These are phyloP conservation scores for Daldinia bambusicola DNA, from an alignment of 495 filamentous ascomycete genomes.

Conservation along the genomic window DNA sequence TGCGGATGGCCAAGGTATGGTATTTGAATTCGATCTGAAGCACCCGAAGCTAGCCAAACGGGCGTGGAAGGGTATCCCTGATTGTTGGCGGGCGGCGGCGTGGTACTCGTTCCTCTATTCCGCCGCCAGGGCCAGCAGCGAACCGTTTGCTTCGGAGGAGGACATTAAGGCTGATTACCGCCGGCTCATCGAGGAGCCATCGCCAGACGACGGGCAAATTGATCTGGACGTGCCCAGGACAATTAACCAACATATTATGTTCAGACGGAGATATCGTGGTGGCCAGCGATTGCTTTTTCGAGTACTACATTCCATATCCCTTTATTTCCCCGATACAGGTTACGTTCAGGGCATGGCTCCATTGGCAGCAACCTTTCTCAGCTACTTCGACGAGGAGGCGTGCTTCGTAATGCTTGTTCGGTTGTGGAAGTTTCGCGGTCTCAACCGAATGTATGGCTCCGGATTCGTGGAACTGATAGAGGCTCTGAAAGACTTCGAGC, in stretches of 20 bases:
- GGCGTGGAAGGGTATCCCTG: slow-evolving; percentile 98
- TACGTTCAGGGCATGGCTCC: slow-evolving; percentile 99
- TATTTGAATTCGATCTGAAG: slow-evolving; percentile 86
- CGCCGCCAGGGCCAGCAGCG: slow-evolving; percentile 73
- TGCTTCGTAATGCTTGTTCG: slow-evolving; percentile 95
- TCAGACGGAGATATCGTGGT: slow-evolving; percentile 87
- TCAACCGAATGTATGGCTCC: slow-evolving; percentile 83
- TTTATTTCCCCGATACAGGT: slow-evolving; percentile 90
- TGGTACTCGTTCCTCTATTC: slow-evolving; percentile 94
- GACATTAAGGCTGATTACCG: slow-evolving; percentile 76
- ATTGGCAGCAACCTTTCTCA: slow-evolving; percentile 89
- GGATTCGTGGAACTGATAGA: slow-evolving; percentile 91
- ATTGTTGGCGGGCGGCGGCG: slow-evolving; percentile 91
- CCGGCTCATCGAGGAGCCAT: slow-evolving; percentile 74
- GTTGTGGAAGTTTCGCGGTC: slow-evolving; percentile 86
- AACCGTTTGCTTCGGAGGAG: slow-evolving; percentile 68
- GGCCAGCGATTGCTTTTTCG: slow-evolving; percentile 93
- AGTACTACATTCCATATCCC: slow-evolving; percentile 87
- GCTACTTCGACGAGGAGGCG: slow-evolving; percentile 95
- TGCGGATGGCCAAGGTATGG: slow-evolving; percentile 78
- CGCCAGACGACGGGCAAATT: slow-evolving; percentile 94
- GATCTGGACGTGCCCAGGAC: slow-evolving; percentile 97
- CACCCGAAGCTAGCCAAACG: slow-evolving; percentile 88
- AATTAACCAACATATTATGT: slow-evolving; percentile 98
- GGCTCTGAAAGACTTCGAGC: slow-evolving; percentile 88